Base-by-base conservation (phyloP, 495 filamentous ascomycete species). In the Daldinia decipiens region DNA sequence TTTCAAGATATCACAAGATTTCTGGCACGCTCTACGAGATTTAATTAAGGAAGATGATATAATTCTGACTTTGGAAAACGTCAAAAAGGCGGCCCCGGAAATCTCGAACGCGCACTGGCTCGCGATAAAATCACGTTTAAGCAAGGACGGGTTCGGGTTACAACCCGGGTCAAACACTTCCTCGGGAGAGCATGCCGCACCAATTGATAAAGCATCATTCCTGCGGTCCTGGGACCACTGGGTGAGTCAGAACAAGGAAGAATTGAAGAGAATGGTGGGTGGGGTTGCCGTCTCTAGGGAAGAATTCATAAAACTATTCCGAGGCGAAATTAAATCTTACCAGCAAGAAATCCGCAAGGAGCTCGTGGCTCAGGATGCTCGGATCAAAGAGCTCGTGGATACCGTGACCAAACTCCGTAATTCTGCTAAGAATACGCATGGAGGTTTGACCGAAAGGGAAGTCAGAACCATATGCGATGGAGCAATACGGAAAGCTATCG, bases 1-100 rank as follows among this genome's bases (percentile, higher is more conserved):
- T 32, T 56, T 77, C 0, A 70, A 80, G 47, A 82, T 89, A 52
- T 75, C 84, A 2, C 76, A 85, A 19, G 82, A 85, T 7, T 87
- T 89, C 55, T 90, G 85, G 86, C 76, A 82, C 52, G 87, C 86
- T 4, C 68, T 90, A 19, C 76, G 76, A 34, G 77, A 78, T 11
- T 43, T 66, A 8, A 78, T 81, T 29, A 54, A 59, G 21, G 59
- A 62, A 4, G 82, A 83, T 36, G 62, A 75, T 11, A 72, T 64
- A 27, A 76, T 82, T 19, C 63, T 79, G 9, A 77, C 73, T 15
- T 55, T 81, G 4, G 71, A 81, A 32, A 68, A 77, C 12, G 65
- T 52, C 5, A 47, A 7, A 8, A 62, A 29, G 11, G 50, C 47
- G 1, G 45, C 11, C 6, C 55, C 58, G 24, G 55, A 70, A 17